Percentiles rank a stretch among this genome's conserved stretches.
Conservation (phyloP, 331 rosid species). For the Prunus yedoensis region DNA sequence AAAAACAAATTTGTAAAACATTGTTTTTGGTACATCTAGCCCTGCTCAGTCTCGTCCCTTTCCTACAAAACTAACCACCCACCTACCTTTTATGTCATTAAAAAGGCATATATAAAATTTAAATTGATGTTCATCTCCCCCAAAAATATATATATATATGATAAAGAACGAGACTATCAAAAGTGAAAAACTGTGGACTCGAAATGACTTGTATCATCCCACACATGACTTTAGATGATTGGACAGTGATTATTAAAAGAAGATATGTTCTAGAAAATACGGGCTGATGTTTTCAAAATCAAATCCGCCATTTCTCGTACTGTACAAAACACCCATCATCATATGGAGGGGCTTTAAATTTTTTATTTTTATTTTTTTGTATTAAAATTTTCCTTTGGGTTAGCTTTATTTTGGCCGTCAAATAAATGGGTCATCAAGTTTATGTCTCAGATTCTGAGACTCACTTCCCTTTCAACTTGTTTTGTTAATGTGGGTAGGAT, state of each 20-base stretch:
- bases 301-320: background rate
- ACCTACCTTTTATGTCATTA: too few relatives aligned
- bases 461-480: slow-evolving; percentile 23
- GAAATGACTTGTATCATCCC: too few relatives aligned
- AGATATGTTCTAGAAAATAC: background rate
- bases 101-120: too few relatives aligned
- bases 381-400: background rate
- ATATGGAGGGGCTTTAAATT: background rate
- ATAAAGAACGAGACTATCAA: background rate
- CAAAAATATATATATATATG: too few relatives aligned
- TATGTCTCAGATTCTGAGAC: slow-evolving; percentile 25
- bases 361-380: background rate
- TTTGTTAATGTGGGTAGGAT: slow-evolving; percentile 16
- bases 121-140: background rate
- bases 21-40: too few relatives aligned
- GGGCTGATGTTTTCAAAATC: background rate
- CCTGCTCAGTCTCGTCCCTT: too few relatives aligned
- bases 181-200: too few relatives aligned
- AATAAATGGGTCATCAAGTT: slow-evolving; percentile 20
- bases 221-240: background rate
- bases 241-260: background rate
- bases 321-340: background rate
- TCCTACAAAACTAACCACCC: too few relatives aligned
- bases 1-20: too few relatives aligned
- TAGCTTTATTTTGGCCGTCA: slow-evolving; percentile 23